Percentiles rank a stretch among this genome's conserved stretches.
phyloP scores from a whole-genome alignment of 2,329 filamentous ascomycete genomes.

The Penicillium sumatraense region DNA sequence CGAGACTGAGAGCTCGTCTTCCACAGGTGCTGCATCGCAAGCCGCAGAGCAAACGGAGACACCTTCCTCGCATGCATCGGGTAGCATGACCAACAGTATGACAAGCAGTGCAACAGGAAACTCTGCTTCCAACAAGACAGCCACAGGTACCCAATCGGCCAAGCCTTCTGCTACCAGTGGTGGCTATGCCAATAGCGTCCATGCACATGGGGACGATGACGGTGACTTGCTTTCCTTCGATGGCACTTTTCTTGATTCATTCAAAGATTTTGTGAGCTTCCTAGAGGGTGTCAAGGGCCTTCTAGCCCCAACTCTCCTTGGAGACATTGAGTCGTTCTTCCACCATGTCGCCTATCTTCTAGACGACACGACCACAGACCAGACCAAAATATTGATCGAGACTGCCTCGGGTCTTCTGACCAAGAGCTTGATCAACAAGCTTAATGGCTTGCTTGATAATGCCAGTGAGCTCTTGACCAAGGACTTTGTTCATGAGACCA shows the following conservation, averaged over 20 bases:
- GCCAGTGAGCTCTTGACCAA: conserved; percentile 36
- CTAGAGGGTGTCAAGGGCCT: conserved; percentile 34
- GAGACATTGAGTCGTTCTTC: conserved; percentile 40
- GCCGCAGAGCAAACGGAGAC: background rate
- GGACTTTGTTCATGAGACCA: conserved; percentile 34
- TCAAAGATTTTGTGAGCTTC: conserved; percentile 28
- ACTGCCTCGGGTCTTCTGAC: conserved; percentile 30
- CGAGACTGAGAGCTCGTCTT: background rate
- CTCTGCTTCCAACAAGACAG: conserved; percentile 2
- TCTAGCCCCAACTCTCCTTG: conserved; percentile 33
- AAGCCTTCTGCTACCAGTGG: conserved; percentile 5
- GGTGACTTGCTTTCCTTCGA: conserved; percentile 1
- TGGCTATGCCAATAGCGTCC: conserved; percentile 4
- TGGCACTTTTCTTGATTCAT: conserved; percentile 13
- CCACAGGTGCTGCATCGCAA: background rate
- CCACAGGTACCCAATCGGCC: conserved; percentile 7
- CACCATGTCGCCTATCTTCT: conserved; percentile 38
- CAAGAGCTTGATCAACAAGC: conserved; percentile 28
- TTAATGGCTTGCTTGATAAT: conserved; percentile 23
- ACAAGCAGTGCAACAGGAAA: background rate
- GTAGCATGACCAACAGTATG: background rate
- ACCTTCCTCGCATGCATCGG: background rate
- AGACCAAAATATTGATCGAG: conserved; percentile 34
- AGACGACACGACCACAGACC: conserved; percentile 36
- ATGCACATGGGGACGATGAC: conserved; percentile 5